Evolutionary conservation across 495 filamentous ascomycete genomes (phyloP).

Genomic region (Neurospora tetrasperma): DNA sequence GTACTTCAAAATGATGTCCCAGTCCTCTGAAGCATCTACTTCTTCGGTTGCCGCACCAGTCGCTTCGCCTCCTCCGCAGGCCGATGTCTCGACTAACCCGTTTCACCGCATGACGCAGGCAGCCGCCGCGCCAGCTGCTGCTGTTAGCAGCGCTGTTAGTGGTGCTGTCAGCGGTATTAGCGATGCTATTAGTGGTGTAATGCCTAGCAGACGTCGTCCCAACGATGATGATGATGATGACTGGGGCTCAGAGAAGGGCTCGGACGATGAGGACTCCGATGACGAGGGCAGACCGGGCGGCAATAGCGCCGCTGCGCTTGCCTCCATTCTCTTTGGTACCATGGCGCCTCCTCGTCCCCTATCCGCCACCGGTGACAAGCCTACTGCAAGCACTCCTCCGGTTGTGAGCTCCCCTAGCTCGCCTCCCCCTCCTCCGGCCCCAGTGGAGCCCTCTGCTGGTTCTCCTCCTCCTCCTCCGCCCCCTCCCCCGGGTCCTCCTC

Average conservation of each 20-base stretch:
- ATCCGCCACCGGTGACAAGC: conserved; percentile 67
- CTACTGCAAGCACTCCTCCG: conserved; percentile 35
- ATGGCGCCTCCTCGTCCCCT: conserved; percentile 91
- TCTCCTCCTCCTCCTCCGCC: conserved; percentile 32
- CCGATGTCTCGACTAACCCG: conserved; percentile 74
- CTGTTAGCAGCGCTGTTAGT: conserved; percentile 1
- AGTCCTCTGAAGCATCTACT: conserved; percentile 36
- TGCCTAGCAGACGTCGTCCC: conserved; percentile 23
- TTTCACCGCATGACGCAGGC: conserved; percentile 79
- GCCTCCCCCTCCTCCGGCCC: conserved; percentile 26
- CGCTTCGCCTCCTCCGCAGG: conserved; percentile 29
- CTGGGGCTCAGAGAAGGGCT: conserved; percentile 80
- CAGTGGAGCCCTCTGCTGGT: background rate
- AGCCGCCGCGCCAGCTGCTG: conserved; percentile 27
- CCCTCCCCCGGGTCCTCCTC: conserved; percentile 34
- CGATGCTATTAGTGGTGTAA: conserved; percentile 10
- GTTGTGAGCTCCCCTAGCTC: conserved; percentile 27
- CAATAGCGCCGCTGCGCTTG: conserved; percentile 78
- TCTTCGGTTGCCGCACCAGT: conserved; percentile 35
- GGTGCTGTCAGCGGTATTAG: background rate
- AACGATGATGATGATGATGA: conserved; percentile 55
- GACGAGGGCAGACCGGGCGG: conserved; percentile 65
- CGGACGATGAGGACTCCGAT: conserved; percentile 55
- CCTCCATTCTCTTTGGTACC: conserved; percentile 88
- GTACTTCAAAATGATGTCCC: conserved; percentile 42